These are phyloP conservation scores for Amauroascus verrucosus DNA, from an alignment of 2,329 filamentous ascomycete species.

Conservation along the genomic window DNA sequence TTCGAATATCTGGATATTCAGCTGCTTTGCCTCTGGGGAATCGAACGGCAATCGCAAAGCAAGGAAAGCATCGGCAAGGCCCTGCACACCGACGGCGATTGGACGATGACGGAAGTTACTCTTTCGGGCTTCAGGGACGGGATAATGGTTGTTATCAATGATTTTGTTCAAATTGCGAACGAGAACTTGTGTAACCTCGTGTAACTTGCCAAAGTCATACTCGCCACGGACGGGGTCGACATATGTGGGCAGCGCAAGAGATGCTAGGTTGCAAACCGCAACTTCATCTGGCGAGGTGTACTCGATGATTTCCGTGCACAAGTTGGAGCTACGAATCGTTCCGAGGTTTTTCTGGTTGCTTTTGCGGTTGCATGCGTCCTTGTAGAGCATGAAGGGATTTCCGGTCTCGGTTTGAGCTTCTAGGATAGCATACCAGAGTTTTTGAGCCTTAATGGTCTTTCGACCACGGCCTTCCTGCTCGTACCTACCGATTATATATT, in stretches of 20 bases:
- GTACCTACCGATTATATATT: conserved; percentile 46
- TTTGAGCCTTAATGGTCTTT: conserved; percentile 90
- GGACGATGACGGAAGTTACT: conserved; percentile 97
- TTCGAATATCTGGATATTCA: conserved; percentile 98
- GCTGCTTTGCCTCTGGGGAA: conserved; percentile 80
- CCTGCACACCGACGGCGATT: conserved; percentile 92
- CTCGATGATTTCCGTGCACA: conserved; percentile 98
- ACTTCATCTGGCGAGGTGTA: conserved; percentile 97
- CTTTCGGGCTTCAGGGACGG: conserved; percentile 83
- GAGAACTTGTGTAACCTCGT: conserved; percentile 86
- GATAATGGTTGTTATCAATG: conserved; percentile 97
- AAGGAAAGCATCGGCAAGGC: conserved; percentile 95
- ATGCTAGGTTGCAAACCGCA: conserved; percentile 95
- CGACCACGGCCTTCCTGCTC: conserved; percentile 80
- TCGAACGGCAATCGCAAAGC: conserved; percentile 95
- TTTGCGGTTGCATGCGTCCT: conserved; percentile 96
- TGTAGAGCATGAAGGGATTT: conserved; percentile 99
- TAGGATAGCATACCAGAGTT: conserved; percentile 97
- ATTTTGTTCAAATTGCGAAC: conserved; percentile 96
- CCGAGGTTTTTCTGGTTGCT: conserved; percentile 99
- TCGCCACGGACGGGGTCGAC: conserved; percentile 74
- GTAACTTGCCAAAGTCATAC: conserved; percentile 94
- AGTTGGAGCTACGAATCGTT: conserved; percentile 95
- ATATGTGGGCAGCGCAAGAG: conserved; percentile 79
- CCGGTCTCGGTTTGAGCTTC: conserved; percentile 98